Evolutionary conservation across 352 stramenopile genomes (phyloP).

Genomic region (Pythium monospermum): DNA sequence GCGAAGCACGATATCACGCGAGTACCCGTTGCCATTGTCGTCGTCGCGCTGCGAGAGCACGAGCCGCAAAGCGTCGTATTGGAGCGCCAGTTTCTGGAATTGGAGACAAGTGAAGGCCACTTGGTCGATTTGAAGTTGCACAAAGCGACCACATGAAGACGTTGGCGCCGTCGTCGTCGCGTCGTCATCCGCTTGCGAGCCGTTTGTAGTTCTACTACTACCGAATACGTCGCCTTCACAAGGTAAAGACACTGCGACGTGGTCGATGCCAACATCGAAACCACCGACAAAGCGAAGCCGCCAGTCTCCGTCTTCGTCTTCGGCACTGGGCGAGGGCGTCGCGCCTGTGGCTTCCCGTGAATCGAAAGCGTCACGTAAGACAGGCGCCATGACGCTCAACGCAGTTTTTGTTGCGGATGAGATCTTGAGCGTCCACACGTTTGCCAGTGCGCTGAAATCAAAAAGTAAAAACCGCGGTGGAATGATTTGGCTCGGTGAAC

Average conservation of each 20-base stretch:
- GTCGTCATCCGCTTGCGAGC: too few species aligned
- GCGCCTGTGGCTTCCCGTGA: constrained; percentile 17
- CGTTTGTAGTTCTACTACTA: too few species aligned
- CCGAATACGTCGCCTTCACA: constrained; percentile 24
- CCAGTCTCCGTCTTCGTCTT: constrained; percentile 22
- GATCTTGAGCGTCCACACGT: constrained; percentile 12
- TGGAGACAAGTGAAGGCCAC: constrained; percentile 43
- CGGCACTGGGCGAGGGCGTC: neutral
- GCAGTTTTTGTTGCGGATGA: constrained; percentile 3
- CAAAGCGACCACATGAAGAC: constrained; percentile 7
- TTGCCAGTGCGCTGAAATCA: constrained; percentile 26
- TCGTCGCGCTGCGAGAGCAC: constrained; percentile 11
- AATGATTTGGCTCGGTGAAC: too few species aligned
- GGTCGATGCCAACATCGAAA: constrained; percentile 39
- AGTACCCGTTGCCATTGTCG: constrained; percentile 4
- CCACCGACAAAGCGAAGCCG: constrained; percentile 42
- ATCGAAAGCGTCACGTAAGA: constrained; percentile 37
- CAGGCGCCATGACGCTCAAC: constrained; percentile 10
- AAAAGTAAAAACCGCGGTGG: constrained; percentile 25
- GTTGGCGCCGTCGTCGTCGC: too few species aligned
- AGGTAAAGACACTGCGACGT: constrained; percentile 27
- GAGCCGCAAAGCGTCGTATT: constrained; percentile 24
- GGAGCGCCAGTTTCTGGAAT: constrained; percentile 44
- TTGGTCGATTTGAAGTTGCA: constrained; percentile 15
- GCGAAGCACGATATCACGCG: neutral